Conservation (phyloP, 2,329 filamentous ascomycete species). For the Coniochaeta sp. region DNA sequence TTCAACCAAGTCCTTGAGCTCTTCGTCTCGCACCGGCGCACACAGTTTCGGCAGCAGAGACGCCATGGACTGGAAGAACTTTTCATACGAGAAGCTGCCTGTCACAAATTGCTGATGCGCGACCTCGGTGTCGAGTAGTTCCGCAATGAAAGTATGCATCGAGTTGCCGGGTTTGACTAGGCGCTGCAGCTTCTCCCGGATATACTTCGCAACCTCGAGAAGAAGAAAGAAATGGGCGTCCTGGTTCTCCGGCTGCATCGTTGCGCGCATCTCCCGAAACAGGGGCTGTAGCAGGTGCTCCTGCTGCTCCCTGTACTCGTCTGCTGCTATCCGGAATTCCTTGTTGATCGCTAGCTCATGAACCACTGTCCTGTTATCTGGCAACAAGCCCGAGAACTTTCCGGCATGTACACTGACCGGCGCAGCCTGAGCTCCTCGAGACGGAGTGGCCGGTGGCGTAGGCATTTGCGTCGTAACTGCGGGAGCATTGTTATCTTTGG, state of each 20-base stretch:
- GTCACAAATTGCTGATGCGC: slow-evolving; percentile 61
- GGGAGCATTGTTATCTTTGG: slow-evolving; percentile 20
- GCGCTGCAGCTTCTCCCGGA: slow-evolving; percentile 64
- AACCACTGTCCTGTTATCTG: slow-evolving; percentile 66
- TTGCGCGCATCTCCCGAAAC: slow-evolving; percentile 52
- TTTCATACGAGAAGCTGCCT: slow-evolving; percentile 72
- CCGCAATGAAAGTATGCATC: slow-evolving; percentile 67
- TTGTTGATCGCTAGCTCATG: slow-evolving; percentile 76
- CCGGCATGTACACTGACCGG: slow-evolving; percentile 13
- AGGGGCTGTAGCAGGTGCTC: slow-evolving; percentile 38
- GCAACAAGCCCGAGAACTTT: slow-evolving; percentile 43
- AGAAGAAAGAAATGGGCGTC: slow-evolving; percentile 62
- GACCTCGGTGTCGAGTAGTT: slow-evolving; percentile 66
- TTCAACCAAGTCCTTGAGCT: slow-evolving; percentile 61
- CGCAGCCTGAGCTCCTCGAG: slow-evolving; percentile 26
- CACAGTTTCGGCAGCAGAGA: slow-evolving; percentile 71
- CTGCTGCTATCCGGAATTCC: slow-evolving; percentile 63
- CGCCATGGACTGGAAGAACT: slow-evolving; percentile 71
- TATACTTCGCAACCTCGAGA: slow-evolving; percentile 61
- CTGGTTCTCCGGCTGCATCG: slow-evolving; percentile 57
- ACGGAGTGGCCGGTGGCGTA: slow-evolving; percentile 46
- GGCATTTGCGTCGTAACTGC: slow-evolving; percentile 37
- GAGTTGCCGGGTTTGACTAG: slow-evolving; percentile 63
- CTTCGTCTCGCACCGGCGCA: slow-evolving; percentile 70
- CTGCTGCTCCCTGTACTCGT: slow-evolving; percentile 51